Base-by-base conservation (phyloP, 768 basidiomycete genomes). In the Lactarius hengduanensis region DNA sequence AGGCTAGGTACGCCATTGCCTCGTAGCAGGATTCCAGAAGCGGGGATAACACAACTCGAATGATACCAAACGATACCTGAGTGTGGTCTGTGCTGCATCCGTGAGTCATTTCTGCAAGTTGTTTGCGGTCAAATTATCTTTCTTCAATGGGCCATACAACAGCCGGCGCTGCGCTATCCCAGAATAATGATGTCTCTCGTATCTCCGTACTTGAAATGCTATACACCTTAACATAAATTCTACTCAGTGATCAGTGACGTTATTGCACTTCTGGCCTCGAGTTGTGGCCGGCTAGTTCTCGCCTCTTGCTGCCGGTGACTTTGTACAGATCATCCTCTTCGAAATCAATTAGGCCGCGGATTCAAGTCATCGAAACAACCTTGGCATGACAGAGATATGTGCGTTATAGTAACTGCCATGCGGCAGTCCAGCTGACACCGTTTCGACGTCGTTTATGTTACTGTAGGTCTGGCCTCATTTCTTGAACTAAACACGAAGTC, bases 141-240 rank as follows among this genome's bases (percentile, higher is more conserved):
- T 28, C 34, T 15, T 30, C 13, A 53, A 5, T 9, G n/a, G 3
- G 36, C 11, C 43, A n/a, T 61, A 61, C 59, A 50, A 22, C 18
- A 47, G 47, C 63, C 8, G 28, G 47, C 38, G 38, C 63, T 4
- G 47, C 28, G 15, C 47, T 32, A 64, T 41, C 8, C 47, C 57
- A 38, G 26, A 53, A 50, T 26, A 28, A 53, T 15, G 10, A 40
- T 36, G 20, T 16, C 22, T 36, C 10, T 61, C 10, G 0, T n/a
- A 40, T 15, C 40, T 43, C 30, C 30, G 41, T 10, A n/a, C 43
- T n/a, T 41, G 28, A 45, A 47, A n/a, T 45, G 6, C n/a, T 36
- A 34, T 41, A 18, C 41, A 7, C 26, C 26, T 16, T 28, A 55
- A 32, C 36, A 22, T 38, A 38, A 38, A 11, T 62, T 55, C 45